Evolutionary conservation across 441 rosid genomes (phyloP).

Genomic region (Eutrema salsugineum): DNA sequence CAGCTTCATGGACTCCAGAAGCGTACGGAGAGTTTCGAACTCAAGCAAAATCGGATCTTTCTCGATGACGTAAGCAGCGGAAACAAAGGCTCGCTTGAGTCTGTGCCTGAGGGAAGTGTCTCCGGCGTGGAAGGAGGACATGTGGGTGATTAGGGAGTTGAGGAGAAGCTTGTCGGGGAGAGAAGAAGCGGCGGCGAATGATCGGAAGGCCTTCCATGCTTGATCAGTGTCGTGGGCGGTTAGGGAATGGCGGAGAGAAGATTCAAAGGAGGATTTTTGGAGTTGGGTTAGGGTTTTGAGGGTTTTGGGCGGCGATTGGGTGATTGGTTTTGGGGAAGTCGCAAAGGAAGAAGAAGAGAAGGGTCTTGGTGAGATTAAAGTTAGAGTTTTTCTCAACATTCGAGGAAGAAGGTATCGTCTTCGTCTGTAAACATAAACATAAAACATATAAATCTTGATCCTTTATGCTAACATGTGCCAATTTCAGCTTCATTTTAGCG

Average conservation of each 20-base stretch:
- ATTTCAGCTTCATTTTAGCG: too few species aligned
- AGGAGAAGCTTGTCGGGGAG: constrained; percentile 58
- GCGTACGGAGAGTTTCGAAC: constrained; percentile 44
- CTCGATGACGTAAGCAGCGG: constrained; percentile 68
- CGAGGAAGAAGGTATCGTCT: not conserved
- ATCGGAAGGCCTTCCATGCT: constrained; percentile 88
- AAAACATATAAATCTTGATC: too few species aligned
- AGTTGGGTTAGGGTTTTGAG: constrained; percentile 45
- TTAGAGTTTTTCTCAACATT: constrained; percentile 52
- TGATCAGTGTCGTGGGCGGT: constrained; percentile 49
- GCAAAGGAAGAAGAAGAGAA: constrained; percentile 40
- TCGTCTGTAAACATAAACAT: not conserved
- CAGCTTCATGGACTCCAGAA: constrained; percentile 56
- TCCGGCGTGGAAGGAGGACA: constrained; percentile 30
- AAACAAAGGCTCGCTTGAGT: constrained; percentile 95
- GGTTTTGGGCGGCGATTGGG: constrained; percentile 23
- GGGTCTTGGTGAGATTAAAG: constrained; percentile 24
- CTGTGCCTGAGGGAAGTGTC: constrained; percentile 48
- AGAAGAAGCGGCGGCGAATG: constrained; percentile 50
- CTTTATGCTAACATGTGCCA: too few species aligned
- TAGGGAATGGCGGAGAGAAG: constrained; percentile 59
- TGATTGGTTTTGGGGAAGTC: constrained; percentile 30
- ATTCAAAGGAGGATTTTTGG: constrained; percentile 43
- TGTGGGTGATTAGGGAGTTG: constrained; percentile 67
- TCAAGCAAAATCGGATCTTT: constrained; percentile 57